A percentile compares a stretch with the other conserved stretches of the same genome.
phyloP scores from a whole-genome alignment of 345 rosid genomes.

The Streptanthus diversifolius region DNA sequence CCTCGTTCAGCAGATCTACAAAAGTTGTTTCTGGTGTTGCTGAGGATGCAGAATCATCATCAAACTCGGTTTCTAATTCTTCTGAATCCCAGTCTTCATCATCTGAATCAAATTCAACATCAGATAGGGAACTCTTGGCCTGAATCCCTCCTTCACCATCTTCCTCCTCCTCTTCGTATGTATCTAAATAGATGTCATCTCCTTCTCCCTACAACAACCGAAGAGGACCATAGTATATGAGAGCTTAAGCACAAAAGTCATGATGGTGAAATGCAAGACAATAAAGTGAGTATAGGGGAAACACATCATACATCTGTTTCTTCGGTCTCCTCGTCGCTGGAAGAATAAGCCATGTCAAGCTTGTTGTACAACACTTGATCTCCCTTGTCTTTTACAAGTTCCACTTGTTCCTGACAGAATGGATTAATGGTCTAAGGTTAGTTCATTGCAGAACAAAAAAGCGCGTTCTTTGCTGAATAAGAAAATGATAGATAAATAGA shows the following conservation, averaged over 20 bases:
- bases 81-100: slow-evolving; percentile 32
- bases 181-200: slow-evolving; percentile 38
- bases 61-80: slow-evolving; percentile 21
- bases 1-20: neutral
- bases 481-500: neutral
- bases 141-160: slow-evolving; percentile 22
- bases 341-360: slow-evolving; percentile 62
- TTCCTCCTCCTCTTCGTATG: slow-evolving; percentile 37
- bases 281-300: neutral
- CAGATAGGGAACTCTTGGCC: slow-evolving; percentile 13
- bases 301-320: slow-evolving; percentile 23
- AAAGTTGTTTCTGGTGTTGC: slow-evolving; percentile 18
- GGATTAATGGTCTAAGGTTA: slow-evolving; percentile 13
- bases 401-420: slow-evolving; percentile 60
- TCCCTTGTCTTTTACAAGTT: slow-evolving; percentile 48
- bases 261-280: neutral
- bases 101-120: slow-evolving; percentile 24
- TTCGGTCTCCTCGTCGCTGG: slow-evolving; percentile 53
- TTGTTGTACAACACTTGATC: slow-evolving; percentile 54
- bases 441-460: neutral
- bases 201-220: slow-evolving; percentile 46
- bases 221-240: neutral
- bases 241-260: neutral
- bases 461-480: neutral
- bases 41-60: neutral